Evolutionary conservation across 2,329 filamentous ascomycete species (phyloP).

Genomic region (Arthrobotrys conoides): DNA sequence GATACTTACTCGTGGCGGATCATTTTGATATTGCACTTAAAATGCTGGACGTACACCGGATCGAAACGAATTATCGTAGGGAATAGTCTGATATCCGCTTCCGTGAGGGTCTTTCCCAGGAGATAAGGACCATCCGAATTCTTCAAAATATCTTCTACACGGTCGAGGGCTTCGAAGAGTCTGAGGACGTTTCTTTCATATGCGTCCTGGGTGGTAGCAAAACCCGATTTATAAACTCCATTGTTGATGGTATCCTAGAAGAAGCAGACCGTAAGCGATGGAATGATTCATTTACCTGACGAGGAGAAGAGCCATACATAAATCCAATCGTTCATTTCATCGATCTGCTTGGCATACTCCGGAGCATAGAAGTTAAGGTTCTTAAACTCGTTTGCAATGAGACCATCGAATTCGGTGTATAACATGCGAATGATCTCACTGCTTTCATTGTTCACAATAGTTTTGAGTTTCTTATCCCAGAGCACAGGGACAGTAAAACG

Average conservation of each 20-base stretch:
- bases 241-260: slow-evolving; percentile 75
- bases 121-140: slow-evolving; percentile 73
- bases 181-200: slow-evolving; percentile 81
- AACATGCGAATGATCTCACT: slow-evolving; percentile 94
- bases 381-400: slow-evolving; percentile 75
- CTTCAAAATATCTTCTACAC: slow-evolving; percentile 79
- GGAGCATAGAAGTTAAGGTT: slow-evolving; percentile 78
- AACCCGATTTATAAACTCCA: slow-evolving; percentile 77
- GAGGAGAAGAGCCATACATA: slow-evolving; percentile 69
- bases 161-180: slow-evolving; percentile 83
- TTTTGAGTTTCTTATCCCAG: slow-evolving; percentile 81
- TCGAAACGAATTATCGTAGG: slow-evolving; percentile 82
- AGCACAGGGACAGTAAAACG: slow-evolving; percentile 90
- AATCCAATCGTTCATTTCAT: slow-evolving; percentile 83
- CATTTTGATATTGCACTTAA: slow-evolving; percentile 79
- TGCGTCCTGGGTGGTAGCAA: slow-evolving; percentile 84
- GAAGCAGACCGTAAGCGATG: background rate
- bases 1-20: slow-evolving; percentile 73
- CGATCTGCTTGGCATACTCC: slow-evolving; percentile 77
- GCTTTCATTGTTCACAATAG: slow-evolving; percentile 92
- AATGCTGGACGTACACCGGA: slow-evolving; percentile 86
- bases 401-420: slow-evolving; percentile 82
- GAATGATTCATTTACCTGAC: background rate
- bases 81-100: slow-evolving; percentile 83
- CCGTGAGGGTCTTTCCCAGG: slow-evolving; percentile 82